Conservation (phyloP, 2,329 filamentous ascomycete species). For the Alternaria atra region DNA sequence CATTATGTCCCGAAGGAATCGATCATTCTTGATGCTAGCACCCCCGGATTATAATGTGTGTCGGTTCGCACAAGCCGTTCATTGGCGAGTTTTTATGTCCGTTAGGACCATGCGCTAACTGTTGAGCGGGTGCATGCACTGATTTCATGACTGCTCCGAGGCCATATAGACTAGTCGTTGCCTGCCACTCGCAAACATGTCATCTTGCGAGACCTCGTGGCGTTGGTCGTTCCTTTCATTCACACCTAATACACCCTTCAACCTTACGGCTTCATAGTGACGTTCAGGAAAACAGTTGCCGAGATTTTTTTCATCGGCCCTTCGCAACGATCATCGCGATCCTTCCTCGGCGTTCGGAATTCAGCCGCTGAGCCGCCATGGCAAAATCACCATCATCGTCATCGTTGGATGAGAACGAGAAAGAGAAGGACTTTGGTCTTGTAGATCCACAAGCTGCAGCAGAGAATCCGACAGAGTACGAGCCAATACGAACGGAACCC, state of each 20-base stretch:
- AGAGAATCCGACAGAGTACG: conserved; percentile 47
- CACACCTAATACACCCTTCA: not conserved
- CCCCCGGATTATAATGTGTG: conserved; percentile 36
- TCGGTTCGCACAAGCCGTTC: conserved; percentile 17
- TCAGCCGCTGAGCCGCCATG: conserved; percentile 11
- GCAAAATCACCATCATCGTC: conserved; percentile 34
- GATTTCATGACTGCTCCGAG: conserved; percentile 33
- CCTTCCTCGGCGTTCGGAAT: conserved; percentile 4
- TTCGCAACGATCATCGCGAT: conserved; percentile 5
- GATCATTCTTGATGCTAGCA: conserved; percentile 37
- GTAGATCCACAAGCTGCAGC: conserved; percentile 48
- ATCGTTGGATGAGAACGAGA: conserved; percentile 39
- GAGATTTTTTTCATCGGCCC: conserved; percentile 1
- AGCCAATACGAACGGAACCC: conserved; percentile 48
- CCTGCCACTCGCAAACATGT: conserved; percentile 19
- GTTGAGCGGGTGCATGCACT: conserved; percentile 20
- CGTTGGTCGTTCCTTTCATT: conserved; percentile 6
- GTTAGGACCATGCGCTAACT: conserved; percentile 36
- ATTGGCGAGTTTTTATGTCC: conserved; percentile 42
- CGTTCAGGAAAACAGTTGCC: not conserved
- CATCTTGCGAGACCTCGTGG: conserved; percentile 12
- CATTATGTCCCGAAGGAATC: conserved; percentile 26
- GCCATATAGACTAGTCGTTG: conserved; percentile 29
- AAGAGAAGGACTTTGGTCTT: conserved; percentile 51
- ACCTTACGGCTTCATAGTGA: not conserved